Evolutionary conservation across 768 basidiomycete genomes (phyloP), one percentile per base, ranked within the genome.

Genomic region (Boletus eberwhitei): DNA sequence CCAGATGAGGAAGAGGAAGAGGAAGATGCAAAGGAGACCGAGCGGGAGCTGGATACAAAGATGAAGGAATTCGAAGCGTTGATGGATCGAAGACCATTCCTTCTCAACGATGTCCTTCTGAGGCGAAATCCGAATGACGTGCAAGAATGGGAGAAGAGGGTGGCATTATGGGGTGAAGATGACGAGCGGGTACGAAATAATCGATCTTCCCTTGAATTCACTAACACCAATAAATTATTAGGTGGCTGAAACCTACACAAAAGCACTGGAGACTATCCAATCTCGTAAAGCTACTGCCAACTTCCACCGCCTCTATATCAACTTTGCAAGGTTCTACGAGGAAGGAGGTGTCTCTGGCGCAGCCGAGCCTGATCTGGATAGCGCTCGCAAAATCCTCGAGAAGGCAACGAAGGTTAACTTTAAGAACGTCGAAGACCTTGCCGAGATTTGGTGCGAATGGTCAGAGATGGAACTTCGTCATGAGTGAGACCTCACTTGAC

Each of bases 371-470:
- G 93, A 98, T 64, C 72, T 98, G 2, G 85, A 85, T 45, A 90
- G 83, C 60, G 90, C 96, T 5, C 84, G 95, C 39, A 95, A 95
- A 74, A 88, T 98, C 29, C 74, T 98, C 35, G 94, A 98, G 68
- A 96, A 92, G 71, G 96, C 85, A 5, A 89, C 89, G 4, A 91
- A 90, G 62, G 85, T 97, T 39, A 90, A 88, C 66, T 98, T 94
- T 78, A 92, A 88, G 72, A 79, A 83, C n/a, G 95, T 99, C 11
- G 96, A 99, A 67, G 97, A 99, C 64, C 79, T 99, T 22, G 97
- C 97, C 0, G 97, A 98, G 70, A 83, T 98, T 14, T 99, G 97
- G 97, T 98, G 95, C 64, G 97, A 98, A 73, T 98, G 97, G 96
- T 85, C 97, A 8, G 97, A 99, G 73, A 86, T 98, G 88, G 97